Percentiles rank a stretch among this genome's conserved stretches.
Conservation (phyloP, 169 alveolate genomes). For the Eimeria tenella region DNA sequence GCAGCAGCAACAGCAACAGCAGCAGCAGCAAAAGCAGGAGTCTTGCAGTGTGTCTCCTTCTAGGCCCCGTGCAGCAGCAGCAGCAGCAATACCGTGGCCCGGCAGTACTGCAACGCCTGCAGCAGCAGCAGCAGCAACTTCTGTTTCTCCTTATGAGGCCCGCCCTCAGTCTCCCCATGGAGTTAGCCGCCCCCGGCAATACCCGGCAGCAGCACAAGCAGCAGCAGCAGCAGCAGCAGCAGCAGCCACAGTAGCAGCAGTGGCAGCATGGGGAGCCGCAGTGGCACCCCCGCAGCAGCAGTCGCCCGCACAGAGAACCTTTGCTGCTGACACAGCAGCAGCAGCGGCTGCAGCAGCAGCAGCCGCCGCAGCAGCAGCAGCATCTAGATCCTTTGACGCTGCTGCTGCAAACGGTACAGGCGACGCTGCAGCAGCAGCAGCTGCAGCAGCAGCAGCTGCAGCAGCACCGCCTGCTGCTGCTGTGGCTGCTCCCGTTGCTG, state of each 20-base stretch:
- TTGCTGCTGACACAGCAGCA: not conserved
- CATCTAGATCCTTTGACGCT: not conserved
- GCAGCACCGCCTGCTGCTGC: not conserved
- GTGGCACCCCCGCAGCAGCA: not conserved
- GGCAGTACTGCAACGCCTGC: not conserved
- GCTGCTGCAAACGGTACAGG: not conserved
- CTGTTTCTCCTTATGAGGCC: not conserved
- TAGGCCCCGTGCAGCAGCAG: not conserved
- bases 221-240: conserved; percentile 36
- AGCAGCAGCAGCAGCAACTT: not conserved
- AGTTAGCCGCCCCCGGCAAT: not conserved
- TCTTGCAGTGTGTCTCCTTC: not conserved
- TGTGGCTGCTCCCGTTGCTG: not conserved
- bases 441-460: not conserved
- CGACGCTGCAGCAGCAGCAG: not conserved
- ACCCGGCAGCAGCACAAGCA: conserved; percentile 45
- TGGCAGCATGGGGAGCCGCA: not conserved
- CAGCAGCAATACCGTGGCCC: conserved; percentile 10
- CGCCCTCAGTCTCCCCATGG: not conserved
- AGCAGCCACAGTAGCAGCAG: conserved; percentile 4
- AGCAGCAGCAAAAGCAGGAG: not conserved
- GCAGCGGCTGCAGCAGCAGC: conserved; percentile 24
- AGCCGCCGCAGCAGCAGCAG: conserved; percentile 13
- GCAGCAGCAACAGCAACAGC: conserved; percentile 52
- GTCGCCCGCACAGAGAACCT: not conserved